A percentile compares a stretch with the other conserved stretches of the same genome.
phyloP scores from a whole-genome alignment of 805 yeast species.

The Wickerhamomyces chaumierensis region DNA sequence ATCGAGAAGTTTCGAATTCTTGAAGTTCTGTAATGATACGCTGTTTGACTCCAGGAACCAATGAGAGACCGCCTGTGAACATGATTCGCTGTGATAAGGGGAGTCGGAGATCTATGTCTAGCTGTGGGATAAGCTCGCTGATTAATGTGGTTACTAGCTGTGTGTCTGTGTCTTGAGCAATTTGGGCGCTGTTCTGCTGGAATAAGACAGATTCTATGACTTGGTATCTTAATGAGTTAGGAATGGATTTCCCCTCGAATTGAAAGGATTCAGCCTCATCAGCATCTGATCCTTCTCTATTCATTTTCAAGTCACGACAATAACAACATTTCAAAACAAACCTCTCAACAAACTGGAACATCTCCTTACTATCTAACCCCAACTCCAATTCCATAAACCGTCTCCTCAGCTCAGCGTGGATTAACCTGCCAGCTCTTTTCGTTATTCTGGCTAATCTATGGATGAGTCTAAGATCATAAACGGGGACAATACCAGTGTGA shows the following conservation, averaged over 20 bases:
- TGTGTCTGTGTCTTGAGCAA: no score
- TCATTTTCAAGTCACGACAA: constrained; percentile 1
- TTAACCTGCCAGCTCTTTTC: constrained; percentile 10
- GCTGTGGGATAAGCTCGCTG: constrained; percentile 1
- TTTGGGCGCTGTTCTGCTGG: not conserved
- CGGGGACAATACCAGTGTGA: constrained; percentile 20
- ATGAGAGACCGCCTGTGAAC: constrained; percentile 17
- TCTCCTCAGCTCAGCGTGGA: constrained; percentile 5
- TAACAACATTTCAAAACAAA: constrained; percentile 11
- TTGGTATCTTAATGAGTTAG: constrained; percentile 5
- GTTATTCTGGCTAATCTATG: constrained; percentile 11
- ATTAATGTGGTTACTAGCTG: no score
- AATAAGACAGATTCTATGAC: constrained; percentile 10
- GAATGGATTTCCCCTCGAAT: constrained; percentile 7
- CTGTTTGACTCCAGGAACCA: constrained; percentile 14
- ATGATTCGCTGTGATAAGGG: constrained; percentile 8
- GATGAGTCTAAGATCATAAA: constrained; percentile 26
- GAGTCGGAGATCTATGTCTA: constrained; percentile 10
- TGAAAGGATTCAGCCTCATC: constrained; percentile 2
- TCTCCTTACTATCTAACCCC: not conserved
- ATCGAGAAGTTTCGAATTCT: not conserved
- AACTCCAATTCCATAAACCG: not conserved
- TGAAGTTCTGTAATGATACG: constrained; percentile 7
- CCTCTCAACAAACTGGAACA: constrained; percentile 15
- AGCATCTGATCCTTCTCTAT: not conserved